A percentile compares a stretch with the other conserved stretches of the same genome.
phyloP scores from a whole-genome alignment of 495 filamentous ascomycete species.

The Hypoxylon subgilvum region DNA sequence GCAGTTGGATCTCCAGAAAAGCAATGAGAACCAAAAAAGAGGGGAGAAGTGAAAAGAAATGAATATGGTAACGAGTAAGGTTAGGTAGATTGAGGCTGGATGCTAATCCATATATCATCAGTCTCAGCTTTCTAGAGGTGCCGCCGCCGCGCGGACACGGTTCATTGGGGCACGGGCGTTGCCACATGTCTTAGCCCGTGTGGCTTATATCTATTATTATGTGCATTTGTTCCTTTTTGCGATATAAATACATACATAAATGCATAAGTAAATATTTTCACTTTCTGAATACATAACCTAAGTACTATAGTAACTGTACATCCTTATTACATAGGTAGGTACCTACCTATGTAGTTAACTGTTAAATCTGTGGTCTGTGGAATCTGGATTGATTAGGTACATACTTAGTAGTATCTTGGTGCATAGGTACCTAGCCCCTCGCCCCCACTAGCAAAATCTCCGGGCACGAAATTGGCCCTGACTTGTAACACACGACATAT shows the following conservation, averaged over 20 bases:
- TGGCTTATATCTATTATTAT: too few relatives aligned
- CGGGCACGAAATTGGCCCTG: slow-evolving; percentile 17
- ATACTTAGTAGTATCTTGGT: background rate
- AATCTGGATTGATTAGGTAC: background rate
- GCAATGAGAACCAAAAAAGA: too few relatives aligned
- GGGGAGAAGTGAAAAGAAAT: too few relatives aligned
- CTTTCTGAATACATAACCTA: slow-evolving; percentile 1
- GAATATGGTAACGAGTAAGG: background rate
- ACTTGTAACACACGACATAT: background rate
- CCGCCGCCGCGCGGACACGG: slow-evolving; percentile 35
- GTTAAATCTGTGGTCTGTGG: too few relatives aligned
- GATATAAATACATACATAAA: too few relatives aligned
- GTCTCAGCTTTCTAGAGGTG: slow-evolving; percentile 32
- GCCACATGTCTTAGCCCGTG: too few relatives aligned
- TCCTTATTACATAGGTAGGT: background rate
- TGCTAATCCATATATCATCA: too few relatives aligned
- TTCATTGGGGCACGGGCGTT: slow-evolving; percentile 11
- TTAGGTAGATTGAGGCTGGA: background rate
- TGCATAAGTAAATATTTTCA: too few relatives aligned
- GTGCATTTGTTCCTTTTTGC: too few relatives aligned
- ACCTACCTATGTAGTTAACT: background rate
- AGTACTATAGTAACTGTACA: background rate
- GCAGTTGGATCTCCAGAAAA: too few relatives aligned
- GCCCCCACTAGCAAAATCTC: slow-evolving; percentile 35
- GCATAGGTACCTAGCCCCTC: slow-evolving; percentile 26